Conservation (phyloP, 805 yeast genomes). For the Myxozyma neotropica region DNA sequence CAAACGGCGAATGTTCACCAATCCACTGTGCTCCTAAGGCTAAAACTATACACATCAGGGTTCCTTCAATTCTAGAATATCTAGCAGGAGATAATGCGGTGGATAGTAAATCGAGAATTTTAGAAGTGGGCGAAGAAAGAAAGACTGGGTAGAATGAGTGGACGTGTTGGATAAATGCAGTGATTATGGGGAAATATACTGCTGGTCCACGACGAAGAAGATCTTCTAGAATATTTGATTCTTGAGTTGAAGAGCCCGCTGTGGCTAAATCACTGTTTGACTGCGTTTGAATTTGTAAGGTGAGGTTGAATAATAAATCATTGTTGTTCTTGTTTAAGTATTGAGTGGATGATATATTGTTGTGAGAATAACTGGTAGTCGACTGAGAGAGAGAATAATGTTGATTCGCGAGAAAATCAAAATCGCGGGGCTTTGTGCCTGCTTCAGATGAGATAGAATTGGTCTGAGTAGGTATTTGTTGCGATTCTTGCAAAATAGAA, state of each 20-base stretch:
- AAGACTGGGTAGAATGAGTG: neutral
- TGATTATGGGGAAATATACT: neutral
- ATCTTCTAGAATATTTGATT: neutral
- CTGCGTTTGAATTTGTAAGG: neutral
- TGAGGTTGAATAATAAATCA: neutral
- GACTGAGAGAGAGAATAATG: too few relatives aligned
- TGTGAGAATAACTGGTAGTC: too few relatives aligned
- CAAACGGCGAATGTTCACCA: neutral
- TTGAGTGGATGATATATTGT: too few relatives aligned
- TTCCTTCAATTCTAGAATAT: neutral
- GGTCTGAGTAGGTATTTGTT: too few relatives aligned
- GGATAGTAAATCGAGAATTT: neutral
- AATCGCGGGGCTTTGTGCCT: too few relatives aligned
- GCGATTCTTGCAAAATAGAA: too few relatives aligned
- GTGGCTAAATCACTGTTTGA: neutral
- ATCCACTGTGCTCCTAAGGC: neutral
- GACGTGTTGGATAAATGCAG: neutral
- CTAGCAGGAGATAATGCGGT: neutral
- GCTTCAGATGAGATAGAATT: too few relatives aligned
- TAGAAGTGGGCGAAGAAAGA: neutral
- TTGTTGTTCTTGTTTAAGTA: too few relatives aligned
- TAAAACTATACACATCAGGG: neutral
- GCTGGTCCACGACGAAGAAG: neutral
- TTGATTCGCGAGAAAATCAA: too few relatives aligned
- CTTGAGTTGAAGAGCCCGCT: neutral